phyloP scores from a whole-genome alignment of 2,329 filamentous ascomycete genomes.

The Cercospora brassicicola region DNA sequence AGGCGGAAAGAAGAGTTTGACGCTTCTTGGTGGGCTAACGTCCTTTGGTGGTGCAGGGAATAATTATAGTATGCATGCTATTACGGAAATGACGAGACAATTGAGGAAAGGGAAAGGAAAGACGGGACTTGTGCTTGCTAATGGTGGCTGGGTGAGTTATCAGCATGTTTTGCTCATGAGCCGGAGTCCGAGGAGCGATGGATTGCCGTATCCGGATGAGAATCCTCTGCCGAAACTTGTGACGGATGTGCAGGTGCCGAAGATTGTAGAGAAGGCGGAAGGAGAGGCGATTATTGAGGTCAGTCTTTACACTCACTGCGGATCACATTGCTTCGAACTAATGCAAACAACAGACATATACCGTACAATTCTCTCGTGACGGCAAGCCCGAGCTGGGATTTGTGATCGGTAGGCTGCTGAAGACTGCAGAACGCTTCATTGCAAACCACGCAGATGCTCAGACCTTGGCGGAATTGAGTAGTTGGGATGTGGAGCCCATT shows the following conservation, averaged over 20 bases:
- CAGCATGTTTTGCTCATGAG: slow-evolving; percentile 64
- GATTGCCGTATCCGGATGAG: slow-evolving; percentile 48
- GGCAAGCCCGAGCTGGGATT: slow-evolving; percentile 52
- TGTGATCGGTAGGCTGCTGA: slow-evolving; percentile 55
- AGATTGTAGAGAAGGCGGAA: slow-evolving; percentile 46
- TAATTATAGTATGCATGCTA: slow-evolving; percentile 68
- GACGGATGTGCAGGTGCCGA: slow-evolving; percentile 44
- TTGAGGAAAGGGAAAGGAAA: slow-evolving; percentile 50
- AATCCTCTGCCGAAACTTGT: slow-evolving; percentile 50
- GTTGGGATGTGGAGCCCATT: slow-evolving; percentile 49
- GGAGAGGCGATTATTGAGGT: slow-evolving; percentile 58
- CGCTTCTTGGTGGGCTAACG: slow-evolving; percentile 64
- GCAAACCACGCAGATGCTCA: slow-evolving; percentile 57
- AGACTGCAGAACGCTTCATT: slow-evolving; percentile 53
- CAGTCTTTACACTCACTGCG: slow-evolving; percentile 24
- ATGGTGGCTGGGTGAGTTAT: slow-evolving; percentile 65
- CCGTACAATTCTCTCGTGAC: slow-evolving; percentile 57
- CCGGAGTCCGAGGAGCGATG: slow-evolving; percentile 43
- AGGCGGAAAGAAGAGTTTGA: slow-evolving; percentile 47
- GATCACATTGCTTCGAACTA: not conserved
- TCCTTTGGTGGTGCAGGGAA: slow-evolving; percentile 70
- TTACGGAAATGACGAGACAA: slow-evolving; percentile 58
- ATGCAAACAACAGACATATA: slow-evolving; percentile 55
- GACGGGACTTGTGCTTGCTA: slow-evolving; percentile 62
- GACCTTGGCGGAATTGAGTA: slow-evolving; percentile 51